Evolutionary conservation across 1,284 basidiomycete genomes (phyloP).

Genomic region (Naganishia sp.): DNA sequence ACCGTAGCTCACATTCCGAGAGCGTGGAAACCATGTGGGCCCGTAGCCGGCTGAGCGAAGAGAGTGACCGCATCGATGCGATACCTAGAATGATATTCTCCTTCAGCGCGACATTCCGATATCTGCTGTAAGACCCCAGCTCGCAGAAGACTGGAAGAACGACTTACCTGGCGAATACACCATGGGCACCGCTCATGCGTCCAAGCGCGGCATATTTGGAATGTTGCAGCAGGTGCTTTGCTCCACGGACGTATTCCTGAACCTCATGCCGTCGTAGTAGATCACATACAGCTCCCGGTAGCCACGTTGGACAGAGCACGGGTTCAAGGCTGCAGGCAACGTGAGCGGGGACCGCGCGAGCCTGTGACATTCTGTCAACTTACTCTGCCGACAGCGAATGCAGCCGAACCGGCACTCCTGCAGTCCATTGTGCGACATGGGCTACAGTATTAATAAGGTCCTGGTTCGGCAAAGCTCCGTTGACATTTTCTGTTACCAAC

Average conservation of each 20-base stretch:
- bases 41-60: constrained; percentile 80
- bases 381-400: constrained; percentile 69
- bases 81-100: constrained; percentile 60
- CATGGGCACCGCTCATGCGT: constrained; percentile 54
- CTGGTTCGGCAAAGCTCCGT: constrained; percentile 93
- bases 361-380: not conserved
- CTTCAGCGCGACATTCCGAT: not conserved
- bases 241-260: constrained; percentile 37
- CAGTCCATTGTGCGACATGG: constrained; percentile 70
- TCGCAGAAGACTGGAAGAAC: constrained; percentile 10
- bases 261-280: constrained; percentile 14
- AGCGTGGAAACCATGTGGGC: constrained; percentile 93
- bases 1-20: constrained; percentile 69
- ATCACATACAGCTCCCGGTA: constrained; percentile 9
- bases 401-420: constrained; percentile 69
- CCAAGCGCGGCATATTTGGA: constrained; percentile 48
- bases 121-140: not conserved
- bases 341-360: too few relatives aligned
- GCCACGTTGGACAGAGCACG: constrained; percentile 15
- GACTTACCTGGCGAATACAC: constrained; percentile 53
- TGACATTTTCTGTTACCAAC: constrained; percentile 73
- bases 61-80: constrained; percentile 92
- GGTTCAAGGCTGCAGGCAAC: constrained; percentile 14
- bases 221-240: constrained; percentile 45
- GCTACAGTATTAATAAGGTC: constrained; percentile 85